These are phyloP conservation scores for Penicillium sp. DNA, from an alignment of 2,329 filamentous ascomycete species.

Conservation along the genomic window DNA sequence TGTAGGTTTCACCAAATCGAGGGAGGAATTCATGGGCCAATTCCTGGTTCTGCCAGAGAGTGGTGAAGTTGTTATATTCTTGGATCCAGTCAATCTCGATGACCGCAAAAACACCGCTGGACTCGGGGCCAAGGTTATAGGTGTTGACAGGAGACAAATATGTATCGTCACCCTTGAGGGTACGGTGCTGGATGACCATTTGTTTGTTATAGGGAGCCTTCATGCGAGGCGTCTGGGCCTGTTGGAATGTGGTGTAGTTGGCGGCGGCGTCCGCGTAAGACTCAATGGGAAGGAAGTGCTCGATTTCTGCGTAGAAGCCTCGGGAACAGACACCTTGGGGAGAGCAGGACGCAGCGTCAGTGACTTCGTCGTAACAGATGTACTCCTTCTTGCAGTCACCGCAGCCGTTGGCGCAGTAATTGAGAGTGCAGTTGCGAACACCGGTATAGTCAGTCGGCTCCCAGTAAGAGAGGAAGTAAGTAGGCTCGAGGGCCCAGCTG, in stretches of 20 bases:
- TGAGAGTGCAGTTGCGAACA: conserved; percentile 23
- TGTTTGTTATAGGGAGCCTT: conserved; percentile 19
- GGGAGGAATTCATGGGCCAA: conserved; percentile 18
- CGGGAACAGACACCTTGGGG: conserved; percentile 21
- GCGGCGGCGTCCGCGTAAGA: conserved; percentile 14
- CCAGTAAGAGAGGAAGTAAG: conserved; percentile 15
- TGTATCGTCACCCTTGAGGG: conserved; percentile 22
- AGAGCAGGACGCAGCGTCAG: conserved; percentile 18
- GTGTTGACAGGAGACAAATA: conserved; percentile 26
- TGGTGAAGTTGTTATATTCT: conserved; percentile 21
- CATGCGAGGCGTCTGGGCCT: conserved; percentile 20
- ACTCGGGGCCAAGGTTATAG: conserved; percentile 18
- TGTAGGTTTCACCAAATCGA: conserved; percentile 18
- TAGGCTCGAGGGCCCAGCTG: conserved; percentile 7
- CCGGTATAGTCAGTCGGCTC: conserved; percentile 22
- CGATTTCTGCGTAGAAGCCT: conserved; percentile 25
- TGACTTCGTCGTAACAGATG: conserved; percentile 27
- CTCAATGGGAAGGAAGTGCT: conserved; percentile 28
- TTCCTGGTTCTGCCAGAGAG: conserved; percentile 18
- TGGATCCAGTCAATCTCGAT: conserved; percentile 24
- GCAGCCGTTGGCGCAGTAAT: conserved; percentile 28
- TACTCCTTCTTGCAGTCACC: conserved; percentile 24
- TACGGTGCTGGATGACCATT: conserved; percentile 20
- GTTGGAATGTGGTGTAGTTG: conserved; percentile 19
- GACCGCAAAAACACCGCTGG: conserved; percentile 22